phyloP scores from a whole-genome alignment of 1,284 basidiomycete species.

The Meira nashicola region DNA sequence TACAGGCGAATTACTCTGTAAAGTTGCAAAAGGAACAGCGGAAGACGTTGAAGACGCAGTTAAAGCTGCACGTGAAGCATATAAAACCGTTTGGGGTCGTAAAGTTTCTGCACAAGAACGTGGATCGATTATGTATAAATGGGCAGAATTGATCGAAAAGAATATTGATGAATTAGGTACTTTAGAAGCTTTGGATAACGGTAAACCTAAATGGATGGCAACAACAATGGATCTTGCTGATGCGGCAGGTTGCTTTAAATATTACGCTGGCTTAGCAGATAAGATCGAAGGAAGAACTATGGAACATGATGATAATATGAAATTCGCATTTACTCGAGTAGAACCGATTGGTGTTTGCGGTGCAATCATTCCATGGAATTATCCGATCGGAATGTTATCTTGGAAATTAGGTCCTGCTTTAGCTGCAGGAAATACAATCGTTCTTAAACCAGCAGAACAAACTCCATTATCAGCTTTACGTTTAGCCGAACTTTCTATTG shows the following conservation, averaged over 20 bases:
- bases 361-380: constrained; percentile 24
- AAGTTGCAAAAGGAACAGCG: constrained; percentile 16
- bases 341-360: constrained; percentile 15
- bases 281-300: constrained; percentile 17
- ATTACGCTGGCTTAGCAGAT: constrained; percentile 17
- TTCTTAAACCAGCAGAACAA: constrained; percentile 36
- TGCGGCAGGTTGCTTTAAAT: constrained; percentile 13
- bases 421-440: constrained; percentile 29
- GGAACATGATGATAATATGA: constrained; percentile 11
- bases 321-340: constrained; percentile 11
- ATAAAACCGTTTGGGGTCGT: constrained; percentile 21
- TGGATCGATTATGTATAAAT: constrained; percentile 15
- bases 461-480: constrained; percentile 25
- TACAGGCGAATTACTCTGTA: constrained; percentile 23
- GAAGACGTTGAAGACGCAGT: constrained; percentile 32
- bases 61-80: constrained; percentile 18
- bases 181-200: constrained; percentile 22
- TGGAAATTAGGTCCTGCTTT: constrained; percentile 30
- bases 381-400: constrained; percentile 26
- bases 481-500: constrained; percentile 23
- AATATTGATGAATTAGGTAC: constrained; percentile 17
- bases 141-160: constrained; percentile 23
- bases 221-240: constrained; percentile 16
- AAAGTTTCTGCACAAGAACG: constrained; percentile 16
- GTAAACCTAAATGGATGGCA: constrained; percentile 23